phyloP scores from a whole-genome alignment of 2,329 filamentous ascomycete genomes.

The Diaporthe vexans region DNA sequence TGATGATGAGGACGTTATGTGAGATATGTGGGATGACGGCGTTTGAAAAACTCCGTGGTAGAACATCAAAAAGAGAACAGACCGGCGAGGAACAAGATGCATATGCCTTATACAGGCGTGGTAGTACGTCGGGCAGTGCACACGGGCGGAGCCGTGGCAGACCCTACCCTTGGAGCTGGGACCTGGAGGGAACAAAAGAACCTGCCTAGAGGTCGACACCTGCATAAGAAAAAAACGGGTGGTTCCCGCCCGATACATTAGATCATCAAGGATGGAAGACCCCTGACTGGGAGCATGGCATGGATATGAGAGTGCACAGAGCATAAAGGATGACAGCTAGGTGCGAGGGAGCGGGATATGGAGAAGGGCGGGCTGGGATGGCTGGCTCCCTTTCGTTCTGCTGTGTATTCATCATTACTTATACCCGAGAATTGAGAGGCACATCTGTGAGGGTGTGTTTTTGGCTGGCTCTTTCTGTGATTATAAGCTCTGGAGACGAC shows the following conservation, averaged over 20 bases:
- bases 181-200: neutral
- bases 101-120: neutral
- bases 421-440: conserved; percentile 22
- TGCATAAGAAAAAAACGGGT: neutral
- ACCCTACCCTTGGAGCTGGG: neutral
- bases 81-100: neutral
- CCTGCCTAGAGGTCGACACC: neutral
- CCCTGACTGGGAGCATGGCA: neutral
- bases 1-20: conserved; percentile 73
- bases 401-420: conserved; percentile 18
- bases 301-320: neutral
- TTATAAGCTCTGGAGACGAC: too few species aligned
- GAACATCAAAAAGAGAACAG: neutral
- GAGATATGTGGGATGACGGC: neutral
- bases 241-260: too few species aligned
- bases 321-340: neutral
- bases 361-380: conserved; percentile 41
- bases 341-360: neutral
- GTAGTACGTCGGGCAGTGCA: neutral
- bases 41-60: neutral
- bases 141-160: neutral
- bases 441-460: neutral
- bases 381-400: neutral
- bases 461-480: neutral
- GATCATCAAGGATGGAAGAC: neutral